Conservation (phyloP, 2,329 filamentous ascomycete genomes). For the Juglanconis juglandina region DNA sequence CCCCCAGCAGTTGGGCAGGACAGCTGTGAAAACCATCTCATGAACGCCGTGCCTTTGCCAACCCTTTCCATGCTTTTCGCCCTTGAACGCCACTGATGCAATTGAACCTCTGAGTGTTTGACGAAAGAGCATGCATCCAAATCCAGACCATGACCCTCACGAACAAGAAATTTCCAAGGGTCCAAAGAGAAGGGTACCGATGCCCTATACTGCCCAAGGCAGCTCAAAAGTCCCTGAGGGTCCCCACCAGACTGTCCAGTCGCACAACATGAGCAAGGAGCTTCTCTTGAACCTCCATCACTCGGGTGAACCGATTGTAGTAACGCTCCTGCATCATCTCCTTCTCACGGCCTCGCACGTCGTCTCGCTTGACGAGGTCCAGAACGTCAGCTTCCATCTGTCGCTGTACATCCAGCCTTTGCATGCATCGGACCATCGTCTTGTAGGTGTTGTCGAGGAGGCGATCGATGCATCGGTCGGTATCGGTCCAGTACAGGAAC, state of each 20-base stretch:
- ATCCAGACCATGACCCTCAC: neutral
- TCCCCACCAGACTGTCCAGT: slow-evolving; percentile 79
- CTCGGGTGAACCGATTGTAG: slow-evolving; percentile 54
- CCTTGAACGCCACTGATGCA: slow-evolving; percentile 25
- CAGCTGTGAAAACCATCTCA: slow-evolving; percentile 11
- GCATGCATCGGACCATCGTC: slow-evolving; percentile 78
- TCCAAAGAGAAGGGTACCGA: neutral
- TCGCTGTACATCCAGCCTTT: slow-evolving; percentile 75
- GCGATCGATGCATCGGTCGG: slow-evolving; percentile 64
- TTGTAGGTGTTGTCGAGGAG: slow-evolving; percentile 84
- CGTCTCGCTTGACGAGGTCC: slow-evolving; percentile 76
- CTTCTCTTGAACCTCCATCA: slow-evolving; percentile 61
- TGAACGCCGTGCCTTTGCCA: slow-evolving; percentile 14
- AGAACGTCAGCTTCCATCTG: slow-evolving; percentile 69
- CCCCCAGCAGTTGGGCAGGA: slow-evolving; percentile 10
- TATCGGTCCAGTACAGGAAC: slow-evolving; percentile 90
- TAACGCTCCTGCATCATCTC: slow-evolving; percentile 74
- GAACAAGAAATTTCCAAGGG: neutral
- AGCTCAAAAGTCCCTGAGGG: slow-evolving; percentile 72
- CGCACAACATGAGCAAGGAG: slow-evolving; percentile 75
- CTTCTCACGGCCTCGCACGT: slow-evolving; percentile 81
- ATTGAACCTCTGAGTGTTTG: slow-evolving; percentile 1
- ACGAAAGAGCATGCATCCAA: slow-evolving; percentile 2
- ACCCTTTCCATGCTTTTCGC: slow-evolving; percentile 5
- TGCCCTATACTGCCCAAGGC: neutral